Percentiles rank a stretch among this genome's conserved stretches.
Conservation (phyloP, 202 grass and related monocot genomes). For the Sporobolus alterniflorus region DNA sequence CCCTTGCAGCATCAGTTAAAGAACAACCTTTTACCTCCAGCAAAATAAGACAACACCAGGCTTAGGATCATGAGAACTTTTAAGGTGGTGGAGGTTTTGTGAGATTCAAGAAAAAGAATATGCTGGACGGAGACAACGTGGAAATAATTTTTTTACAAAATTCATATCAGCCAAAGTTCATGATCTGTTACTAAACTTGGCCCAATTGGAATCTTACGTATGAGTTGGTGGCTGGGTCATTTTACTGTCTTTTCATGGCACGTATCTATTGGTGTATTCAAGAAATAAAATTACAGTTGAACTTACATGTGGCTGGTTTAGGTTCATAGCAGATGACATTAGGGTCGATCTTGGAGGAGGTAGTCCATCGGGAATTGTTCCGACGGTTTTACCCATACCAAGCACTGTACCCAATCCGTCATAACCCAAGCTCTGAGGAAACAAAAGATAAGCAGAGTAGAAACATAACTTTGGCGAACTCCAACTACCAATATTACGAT, state of each 20-base stretch:
- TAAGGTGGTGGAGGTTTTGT: neutral
- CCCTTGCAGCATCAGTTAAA: slow-evolving; percentile 94
- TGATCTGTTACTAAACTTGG: neutral
- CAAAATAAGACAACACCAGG: slow-evolving; percentile 25
- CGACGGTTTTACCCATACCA: slow-evolving; percentile 66
- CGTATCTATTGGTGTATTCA: neutral
- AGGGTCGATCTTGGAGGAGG: slow-evolving; percentile 76
- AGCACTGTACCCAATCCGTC: slow-evolving; percentile 74
- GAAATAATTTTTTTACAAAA: neutral
- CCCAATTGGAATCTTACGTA: neutral
- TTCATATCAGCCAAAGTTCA: neutral
- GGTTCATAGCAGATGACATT: slow-evolving; percentile 68
- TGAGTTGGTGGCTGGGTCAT: neutral
- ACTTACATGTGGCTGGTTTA: slow-evolving; percentile 80
- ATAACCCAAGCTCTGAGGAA: slow-evolving; percentile 61
- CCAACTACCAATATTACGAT: neutral
- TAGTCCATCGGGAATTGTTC: slow-evolving; percentile 75
- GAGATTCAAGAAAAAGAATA: neutral
- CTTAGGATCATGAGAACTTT: slow-evolving; percentile 33
- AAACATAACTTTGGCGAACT: neutral
- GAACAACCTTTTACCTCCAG: slow-evolving; percentile 84
- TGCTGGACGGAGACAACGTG: neutral
- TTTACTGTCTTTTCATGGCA: neutral
- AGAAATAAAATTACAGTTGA: neutral
- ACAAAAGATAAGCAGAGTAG: slow-evolving; percentile 34